These are phyloP conservation scores for Lactarius sp. DNA, from an alignment of 768 basidiomycete genomes.

Conservation along the genomic window DNA sequence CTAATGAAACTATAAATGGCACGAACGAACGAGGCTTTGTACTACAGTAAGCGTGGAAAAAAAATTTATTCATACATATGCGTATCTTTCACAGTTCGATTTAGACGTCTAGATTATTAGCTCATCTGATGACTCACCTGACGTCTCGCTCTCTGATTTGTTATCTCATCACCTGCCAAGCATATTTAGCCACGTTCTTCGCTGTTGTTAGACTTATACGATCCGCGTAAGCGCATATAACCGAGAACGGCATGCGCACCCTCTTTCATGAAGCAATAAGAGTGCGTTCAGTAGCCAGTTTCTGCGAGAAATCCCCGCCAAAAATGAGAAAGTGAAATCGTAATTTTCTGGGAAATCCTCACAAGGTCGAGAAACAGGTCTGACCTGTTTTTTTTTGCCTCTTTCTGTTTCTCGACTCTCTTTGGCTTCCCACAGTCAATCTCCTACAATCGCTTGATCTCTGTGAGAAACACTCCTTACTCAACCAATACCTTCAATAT, in stretches of 20 bases:
- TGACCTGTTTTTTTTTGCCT: no score
- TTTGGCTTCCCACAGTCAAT: no score
- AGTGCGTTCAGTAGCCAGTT: no score
- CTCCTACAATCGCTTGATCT: no score
- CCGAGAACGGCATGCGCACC: background rate
- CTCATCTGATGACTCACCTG: background rate
- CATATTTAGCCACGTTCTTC: background rate
- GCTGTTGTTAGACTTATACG: background rate
- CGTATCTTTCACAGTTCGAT: background rate
- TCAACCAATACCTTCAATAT: no score
- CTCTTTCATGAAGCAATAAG: background rate
- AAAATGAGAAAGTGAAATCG: no score
- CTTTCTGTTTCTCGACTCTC: no score
- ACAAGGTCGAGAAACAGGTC: no score
- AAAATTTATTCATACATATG: background rate
- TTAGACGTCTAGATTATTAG: background rate
- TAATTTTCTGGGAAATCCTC: no score
- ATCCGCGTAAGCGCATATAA: background rate
- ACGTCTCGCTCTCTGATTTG: background rate
- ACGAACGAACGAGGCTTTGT: background rate
- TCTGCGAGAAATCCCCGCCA: no score
- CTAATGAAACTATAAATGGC: constrained; percentile 16
- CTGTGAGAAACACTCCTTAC: no score
- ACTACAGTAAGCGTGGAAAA: background rate
- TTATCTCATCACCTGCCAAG: background rate